These are phyloP conservation scores for Aspergillus baeticus DNA, from an alignment of 495 filamentous ascomycete genomes.

Conservation along the genomic window DNA sequence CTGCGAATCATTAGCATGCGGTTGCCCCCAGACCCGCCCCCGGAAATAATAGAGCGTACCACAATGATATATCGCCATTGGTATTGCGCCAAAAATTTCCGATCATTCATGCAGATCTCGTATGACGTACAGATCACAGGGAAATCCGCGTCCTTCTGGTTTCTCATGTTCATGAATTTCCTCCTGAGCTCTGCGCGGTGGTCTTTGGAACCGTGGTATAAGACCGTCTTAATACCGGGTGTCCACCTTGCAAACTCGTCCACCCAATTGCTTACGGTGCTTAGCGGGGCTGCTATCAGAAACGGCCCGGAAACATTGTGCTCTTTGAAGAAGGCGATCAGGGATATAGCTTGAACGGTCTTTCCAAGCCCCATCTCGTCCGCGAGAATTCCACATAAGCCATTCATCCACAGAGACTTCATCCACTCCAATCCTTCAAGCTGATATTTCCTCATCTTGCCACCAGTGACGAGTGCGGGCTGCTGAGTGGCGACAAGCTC, in stretches of 20 bases:
- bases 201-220: conserved; percentile 83
- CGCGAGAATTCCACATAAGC: conserved; percentile 89
- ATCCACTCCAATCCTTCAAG: conserved; percentile 94
- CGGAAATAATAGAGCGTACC: conserved; percentile 43
- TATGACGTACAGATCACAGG: conserved; percentile 92
- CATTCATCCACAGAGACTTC: conserved; percentile 81
- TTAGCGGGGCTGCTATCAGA: conserved; percentile 84
- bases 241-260: conserved; percentile 91
- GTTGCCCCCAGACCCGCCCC: conserved; percentile 7
- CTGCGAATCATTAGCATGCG: conserved; percentile 29
- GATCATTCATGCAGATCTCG: conserved; percentile 92
- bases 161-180: conserved; percentile 56
- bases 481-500: conserved; percentile 79
- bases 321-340: conserved; percentile 86
- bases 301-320: conserved; percentile 86
- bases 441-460: conserved; percentile 91
- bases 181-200: conserved; percentile 71
- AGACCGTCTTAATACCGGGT: conserved; percentile 76
- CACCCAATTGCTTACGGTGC: conserved; percentile 94
- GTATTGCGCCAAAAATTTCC: conserved; percentile 72
- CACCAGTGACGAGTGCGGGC: conserved; percentile 79
- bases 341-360: conserved; percentile 89
- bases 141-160: conserved; percentile 66
- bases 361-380: conserved; percentile 99
- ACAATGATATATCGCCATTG: conserved; percentile 98